Evolutionary conservation across 2,329 filamentous ascomycete genomes (phyloP).

Genomic region (Nothophaeocryptopus gaeumannii): DNA sequence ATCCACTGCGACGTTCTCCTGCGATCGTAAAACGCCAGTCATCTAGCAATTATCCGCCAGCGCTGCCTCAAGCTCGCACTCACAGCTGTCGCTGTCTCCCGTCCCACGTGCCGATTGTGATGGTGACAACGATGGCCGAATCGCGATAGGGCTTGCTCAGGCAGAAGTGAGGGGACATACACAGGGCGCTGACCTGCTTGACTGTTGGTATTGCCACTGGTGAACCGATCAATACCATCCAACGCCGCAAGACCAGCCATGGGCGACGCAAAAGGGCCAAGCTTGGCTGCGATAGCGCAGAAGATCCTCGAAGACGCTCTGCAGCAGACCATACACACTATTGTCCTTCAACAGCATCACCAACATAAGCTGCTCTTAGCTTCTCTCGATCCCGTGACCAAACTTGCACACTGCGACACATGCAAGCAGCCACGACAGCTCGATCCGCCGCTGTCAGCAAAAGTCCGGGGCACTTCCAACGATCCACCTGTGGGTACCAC

Average conservation of each 20-base stretch:
- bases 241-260: neutral
- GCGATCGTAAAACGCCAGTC: no score
- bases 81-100: no score
- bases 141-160: no score
- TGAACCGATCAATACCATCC: no score
- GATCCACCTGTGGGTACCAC: conserved; percentile 48
- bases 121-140: no score
- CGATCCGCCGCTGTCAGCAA: conserved; percentile 61
- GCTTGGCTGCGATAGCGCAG: conserved; percentile 44
- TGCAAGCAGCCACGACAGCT: conserved; percentile 73
- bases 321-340: conserved; percentile 73
- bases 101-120: no score
- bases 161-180: no score
- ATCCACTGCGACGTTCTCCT: no score
- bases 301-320: conserved; percentile 71
- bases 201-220: no score
- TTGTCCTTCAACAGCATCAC: conserved; percentile 71
- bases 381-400: conserved; percentile 67
- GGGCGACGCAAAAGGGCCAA: conserved; percentile 10
- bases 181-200: no score
- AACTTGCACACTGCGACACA: conserved; percentile 69
- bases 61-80: no score
- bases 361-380: conserved; percentile 76
- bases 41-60: no score
- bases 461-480: conserved; percentile 31